phyloP scores from a whole-genome alignment of 1,139 yeast genomes.

The Saccharomyces pastorianus region DNA sequence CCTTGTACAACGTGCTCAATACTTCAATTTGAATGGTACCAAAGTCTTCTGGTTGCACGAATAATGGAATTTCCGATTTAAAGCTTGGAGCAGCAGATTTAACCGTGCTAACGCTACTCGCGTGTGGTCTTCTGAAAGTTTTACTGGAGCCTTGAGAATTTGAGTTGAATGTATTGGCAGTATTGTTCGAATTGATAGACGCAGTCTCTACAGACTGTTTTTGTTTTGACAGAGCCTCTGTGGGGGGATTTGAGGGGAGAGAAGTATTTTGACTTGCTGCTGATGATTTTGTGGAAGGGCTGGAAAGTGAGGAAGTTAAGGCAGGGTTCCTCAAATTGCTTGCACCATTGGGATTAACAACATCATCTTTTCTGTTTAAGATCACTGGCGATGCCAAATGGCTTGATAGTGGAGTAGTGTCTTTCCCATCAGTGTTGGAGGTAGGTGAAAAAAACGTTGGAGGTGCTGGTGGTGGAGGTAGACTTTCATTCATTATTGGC shows the following conservation, averaged over 20 bases:
- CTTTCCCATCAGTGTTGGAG: neutral
- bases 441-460: slow-evolving; percentile 5
- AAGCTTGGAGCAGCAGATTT: slow-evolving; percentile 11
- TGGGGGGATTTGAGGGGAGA: neutral
- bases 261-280: neutral
- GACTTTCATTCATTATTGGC: slow-evolving; percentile 3
- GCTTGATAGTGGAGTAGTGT: slow-evolving; percentile 7
- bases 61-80: slow-evolving; percentile 36
- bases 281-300: neutral
- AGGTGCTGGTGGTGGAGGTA: slow-evolving; percentile 13
- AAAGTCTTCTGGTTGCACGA: slow-evolving; percentile 61
- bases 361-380: slow-evolving; percentile 11
- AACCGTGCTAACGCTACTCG: slow-evolving; percentile 9
- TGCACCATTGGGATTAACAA: neutral
- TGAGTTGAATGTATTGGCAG: neutral
- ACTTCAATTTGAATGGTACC: slow-evolving; percentile 54
- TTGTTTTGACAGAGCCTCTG: neutral
- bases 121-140: slow-evolving; percentile 8
- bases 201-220: neutral
- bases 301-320: neutral
- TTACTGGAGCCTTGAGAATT: neutral
- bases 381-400: slow-evolving; percentile 20
- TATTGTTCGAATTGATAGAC: neutral
- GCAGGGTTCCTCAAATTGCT: neutral
- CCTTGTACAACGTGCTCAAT: slow-evolving; percentile 45